Evolutionary conservation across 2,329 filamentous ascomycete species (phyloP).

Genomic region (Colletotrichum sp.): DNA sequence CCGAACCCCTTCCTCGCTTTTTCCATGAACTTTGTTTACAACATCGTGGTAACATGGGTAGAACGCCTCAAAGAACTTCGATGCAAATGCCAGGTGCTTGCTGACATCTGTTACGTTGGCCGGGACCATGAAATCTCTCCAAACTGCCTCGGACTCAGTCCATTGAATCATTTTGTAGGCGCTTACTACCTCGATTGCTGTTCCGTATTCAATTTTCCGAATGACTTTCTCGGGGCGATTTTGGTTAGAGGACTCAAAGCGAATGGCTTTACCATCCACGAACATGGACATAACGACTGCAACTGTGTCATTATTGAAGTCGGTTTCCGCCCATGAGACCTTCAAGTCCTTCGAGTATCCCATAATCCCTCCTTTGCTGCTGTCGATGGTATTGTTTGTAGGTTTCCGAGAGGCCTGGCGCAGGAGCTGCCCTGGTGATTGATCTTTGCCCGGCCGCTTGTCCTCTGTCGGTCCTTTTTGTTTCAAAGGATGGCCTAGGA

Average conservation of each 20-base stretch:
- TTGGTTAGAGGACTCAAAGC: not conserved
- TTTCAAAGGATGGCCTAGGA: accelerated
- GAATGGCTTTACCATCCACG: not conserved
- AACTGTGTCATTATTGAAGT: not conserved
- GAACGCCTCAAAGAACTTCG: not conserved
- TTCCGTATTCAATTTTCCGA: too few species aligned
- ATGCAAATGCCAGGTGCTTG: not conserved
- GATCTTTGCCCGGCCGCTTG: not conserved
- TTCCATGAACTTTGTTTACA: too few species aligned
- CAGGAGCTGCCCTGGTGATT: not conserved
- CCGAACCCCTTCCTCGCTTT: too few species aligned
- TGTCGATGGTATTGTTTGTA: accelerated
- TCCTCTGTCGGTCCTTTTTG: not conserved
- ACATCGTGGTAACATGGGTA: not conserved
- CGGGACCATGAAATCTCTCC: not conserved
- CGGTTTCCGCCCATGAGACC: not conserved
- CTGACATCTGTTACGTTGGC: not conserved
- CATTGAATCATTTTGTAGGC: not conserved
- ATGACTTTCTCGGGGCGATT: too few species aligned
- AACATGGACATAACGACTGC: not conserved
- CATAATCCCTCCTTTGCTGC: not conserved
- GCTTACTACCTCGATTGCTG: not conserved
- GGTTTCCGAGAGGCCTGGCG: not conserved
- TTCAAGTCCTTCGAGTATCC: too few species aligned
- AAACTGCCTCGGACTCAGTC: not conserved